Evolutionary conservation across 306 rosid species (phyloP), one percentile per base, ranked within the genome.

Genomic region (Lupinus albus): DNA sequence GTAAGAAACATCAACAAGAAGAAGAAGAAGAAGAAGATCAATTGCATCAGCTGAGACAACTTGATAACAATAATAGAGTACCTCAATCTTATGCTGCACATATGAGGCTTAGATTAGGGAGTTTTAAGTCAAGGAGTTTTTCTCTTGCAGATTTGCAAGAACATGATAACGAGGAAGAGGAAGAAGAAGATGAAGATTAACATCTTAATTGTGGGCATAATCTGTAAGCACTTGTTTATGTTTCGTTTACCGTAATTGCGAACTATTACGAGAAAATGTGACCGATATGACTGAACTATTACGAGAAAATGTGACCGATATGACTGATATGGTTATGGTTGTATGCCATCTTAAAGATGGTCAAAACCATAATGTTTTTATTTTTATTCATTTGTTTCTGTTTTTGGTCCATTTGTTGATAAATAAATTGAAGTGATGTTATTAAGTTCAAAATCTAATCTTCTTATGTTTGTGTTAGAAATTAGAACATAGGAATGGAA

Each of bases 141-240:
- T 86, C 91, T 54, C 87, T 90, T 0, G 79, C 94, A 58, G 89
- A 91, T 88, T 84, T 88, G 71, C 86, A 86, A 68, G 88, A 84
- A 52, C 86, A 81, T 46, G 70, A 77, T 42, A 75, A 61, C 5
- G 68, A 67, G 1, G 46, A 79, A 14, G 83, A 73, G 2, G 73
- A 77, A 2, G 38, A 72, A 5, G 75, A 52, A 0, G 66, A 75
- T 0, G 30, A 25, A 25, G 30, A 25, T 38, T 62, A 11, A 12
- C 49, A 41, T 16, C 21, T 60, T 21, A 39, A 33, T 14, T 8
- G 6, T 33, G 8, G 38, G 5, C 6, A 5, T 33, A 33, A 4
- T 2, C 30, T 25, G 30, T 4, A 25, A 25, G 30, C 30, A 25
- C 30, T 25, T 25, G 30, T 25, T 25, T 25, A n/a, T n/a, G n/a